Percentiles rank a stretch among this genome's conserved stretches.
These are phyloP conservation scores for Epichloe amarillans DNA, from an alignment of 2,329 filamentous ascomycete species.

Conservation along the genomic window DNA sequence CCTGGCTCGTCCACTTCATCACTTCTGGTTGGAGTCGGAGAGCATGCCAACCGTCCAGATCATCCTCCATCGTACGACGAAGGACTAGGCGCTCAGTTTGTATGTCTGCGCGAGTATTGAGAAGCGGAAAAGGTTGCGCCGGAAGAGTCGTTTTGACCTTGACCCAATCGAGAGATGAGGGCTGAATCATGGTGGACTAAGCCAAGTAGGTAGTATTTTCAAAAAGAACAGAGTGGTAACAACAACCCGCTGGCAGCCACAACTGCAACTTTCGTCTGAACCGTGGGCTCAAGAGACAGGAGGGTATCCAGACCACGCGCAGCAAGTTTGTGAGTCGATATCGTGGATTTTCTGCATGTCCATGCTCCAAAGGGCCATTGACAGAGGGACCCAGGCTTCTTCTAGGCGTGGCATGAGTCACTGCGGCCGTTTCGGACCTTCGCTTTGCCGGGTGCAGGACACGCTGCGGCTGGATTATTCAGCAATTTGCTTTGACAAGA, in stretches of 20 bases:
- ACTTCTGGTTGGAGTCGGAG: slow-evolving; percentile 46
- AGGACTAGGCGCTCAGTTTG: slow-evolving; percentile 42
- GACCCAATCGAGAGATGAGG: slow-evolving; percentile 17
- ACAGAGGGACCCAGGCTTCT: neutral
- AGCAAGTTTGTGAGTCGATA: too few species aligned
- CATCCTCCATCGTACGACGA: slow-evolving; percentile 33
- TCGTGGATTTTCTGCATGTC: too few species aligned
- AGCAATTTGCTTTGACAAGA: neutral
- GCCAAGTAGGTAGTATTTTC: neutral
- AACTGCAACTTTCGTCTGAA: neutral
- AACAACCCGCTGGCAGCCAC: too few species aligned
- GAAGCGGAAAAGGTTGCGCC: slow-evolving; percentile 25
- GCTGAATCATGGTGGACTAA: neutral
- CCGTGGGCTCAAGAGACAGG: neutral
- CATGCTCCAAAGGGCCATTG: neutral
- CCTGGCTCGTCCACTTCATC: slow-evolving; percentile 43
- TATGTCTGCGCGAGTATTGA: slow-evolving; percentile 24
- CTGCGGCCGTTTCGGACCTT: neutral
- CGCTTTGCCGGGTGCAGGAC: neutral
- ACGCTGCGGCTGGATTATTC: neutral
- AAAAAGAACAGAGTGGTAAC: neutral
- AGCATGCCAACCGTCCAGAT: slow-evolving; percentile 35
- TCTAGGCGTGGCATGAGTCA: neutral
- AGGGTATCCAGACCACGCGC: neutral
- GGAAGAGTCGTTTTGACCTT: slow-evolving; percentile 37